A percentile compares a stretch with the other conserved stretches of the same genome.
phyloP scores from a whole-genome alignment of 306 rosid species.

The Calophaca sinica region DNA sequence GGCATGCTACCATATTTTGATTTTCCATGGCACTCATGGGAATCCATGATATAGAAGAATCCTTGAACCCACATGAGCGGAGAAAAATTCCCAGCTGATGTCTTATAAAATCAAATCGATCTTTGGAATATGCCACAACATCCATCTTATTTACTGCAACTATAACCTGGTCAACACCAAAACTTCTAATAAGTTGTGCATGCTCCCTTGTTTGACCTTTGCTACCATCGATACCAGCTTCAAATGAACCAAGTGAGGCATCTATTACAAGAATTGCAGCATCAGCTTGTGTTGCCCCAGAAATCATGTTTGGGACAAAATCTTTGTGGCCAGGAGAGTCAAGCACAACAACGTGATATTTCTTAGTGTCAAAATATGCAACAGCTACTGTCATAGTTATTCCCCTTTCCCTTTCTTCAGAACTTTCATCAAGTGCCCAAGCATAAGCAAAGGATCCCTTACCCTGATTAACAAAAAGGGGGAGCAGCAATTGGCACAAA shows the following conservation, averaged over 20 bases:
- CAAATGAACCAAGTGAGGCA: slow-evolving; percentile 91
- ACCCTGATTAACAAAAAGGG: slow-evolving; percentile 64
- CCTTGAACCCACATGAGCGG: slow-evolving; percentile 87
- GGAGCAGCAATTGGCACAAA: slow-evolving; percentile 18
- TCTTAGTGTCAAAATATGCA: slow-evolving; percentile 94
- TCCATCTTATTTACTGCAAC: slow-evolving; percentile 97
- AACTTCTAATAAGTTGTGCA: slow-evolving; percentile 93
- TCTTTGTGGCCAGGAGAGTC: slow-evolving; percentile 99
- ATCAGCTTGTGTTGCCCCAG: slow-evolving; percentile 98
- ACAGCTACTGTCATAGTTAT: slow-evolving; percentile 98
- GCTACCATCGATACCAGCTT: slow-evolving; percentile 85
- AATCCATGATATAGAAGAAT: slow-evolving; percentile 77
- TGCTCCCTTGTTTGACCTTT: slow-evolving; percentile 98
- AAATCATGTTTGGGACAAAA: slow-evolving; percentile 97
- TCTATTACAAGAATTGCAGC: slow-evolving; percentile 93
- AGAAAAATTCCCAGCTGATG: slow-evolving; percentile 79
- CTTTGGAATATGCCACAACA: slow-evolving; percentile 78
- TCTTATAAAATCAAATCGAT: slow-evolving; percentile 85
- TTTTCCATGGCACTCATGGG: slow-evolving; percentile 92
- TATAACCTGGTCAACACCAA: slow-evolving; percentile 94
- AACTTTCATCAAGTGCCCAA: slow-evolving; percentile 97
- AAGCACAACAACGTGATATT: slow-evolving; percentile 90
- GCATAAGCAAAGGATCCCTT: slow-evolving; percentile 98
- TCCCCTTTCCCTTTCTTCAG: slow-evolving; percentile 99
- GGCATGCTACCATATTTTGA: slow-evolving; percentile 89